Evolutionary conservation across 148 eudicot species (phyloP), one percentile per base, ranked within the genome.

Genomic region (Rhododendron ovatum): DNA sequence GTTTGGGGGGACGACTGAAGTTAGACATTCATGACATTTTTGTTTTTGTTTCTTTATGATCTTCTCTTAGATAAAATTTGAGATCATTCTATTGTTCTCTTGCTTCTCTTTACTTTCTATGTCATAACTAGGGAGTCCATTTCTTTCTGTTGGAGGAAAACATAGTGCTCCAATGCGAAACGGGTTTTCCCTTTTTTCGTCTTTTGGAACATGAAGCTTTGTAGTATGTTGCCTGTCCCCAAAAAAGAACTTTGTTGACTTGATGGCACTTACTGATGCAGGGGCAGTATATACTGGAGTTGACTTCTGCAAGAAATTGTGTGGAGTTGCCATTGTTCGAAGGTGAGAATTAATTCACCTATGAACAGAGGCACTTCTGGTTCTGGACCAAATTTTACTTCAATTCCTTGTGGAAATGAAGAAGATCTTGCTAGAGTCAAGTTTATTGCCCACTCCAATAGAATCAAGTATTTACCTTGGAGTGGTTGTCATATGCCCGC

Each of bases 271-370:
- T 15, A 82, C 24, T 85, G 57, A 76, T 89, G 85, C 98, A 96
- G 99, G 94, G 33, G 94, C 98, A 39, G 92, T 93, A 39, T 96
- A 96, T 82, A 92, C 91, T 78, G 99, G 99, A 84, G 99, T 95
- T 89, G 98, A 96, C 90, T 96, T 96, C 82, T 96, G 99, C 93
- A 96, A 96, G 91, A 96, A 95, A 90, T 80, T 96, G 77, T 96
- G 98, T 74, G 98, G 96, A 50, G 98, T 96, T 81, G 95, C 99
- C 82, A 93, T 96, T 89, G 85, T 96, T 84, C 91, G 99, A 91
- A 96, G 99, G 99, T 95, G 90, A 92, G 94, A 26, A 48, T 84
- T 53, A 80, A 84, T 26, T 14, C 39, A 0, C 76, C 5, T 71
- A 28, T 14, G 20, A 30, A 30, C 28, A 14, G 76, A 87, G 43